These are phyloP conservation scores for Corylus heterophylla DNA, from an alignment of 306 rosid species.

Conservation along the genomic window DNA sequence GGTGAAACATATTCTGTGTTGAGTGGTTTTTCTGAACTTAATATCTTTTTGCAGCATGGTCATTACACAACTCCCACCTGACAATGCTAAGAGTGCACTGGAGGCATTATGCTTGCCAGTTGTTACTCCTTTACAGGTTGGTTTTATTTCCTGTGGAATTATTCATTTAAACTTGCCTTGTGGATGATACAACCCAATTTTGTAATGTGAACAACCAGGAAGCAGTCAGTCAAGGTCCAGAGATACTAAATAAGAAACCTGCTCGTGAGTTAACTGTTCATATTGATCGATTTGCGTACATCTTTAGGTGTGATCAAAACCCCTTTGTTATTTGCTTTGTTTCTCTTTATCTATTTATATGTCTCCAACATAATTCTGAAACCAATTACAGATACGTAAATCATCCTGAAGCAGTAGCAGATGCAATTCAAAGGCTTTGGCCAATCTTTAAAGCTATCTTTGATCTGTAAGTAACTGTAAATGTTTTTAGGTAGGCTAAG, in stretches of 20 bases:
- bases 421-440: slow-evolving; percentile 94
- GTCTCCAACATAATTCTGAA: slow-evolving; percentile 35
- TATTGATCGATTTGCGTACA: slow-evolving; percentile 94
- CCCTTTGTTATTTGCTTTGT: slow-evolving; percentile 18
- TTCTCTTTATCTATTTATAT: slow-evolving; percentile 3
- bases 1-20: slow-evolving; percentile 17
- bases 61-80: slow-evolving; percentile 89
- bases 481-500: slow-evolving; percentile 16
- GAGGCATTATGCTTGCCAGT: slow-evolving; percentile 94
- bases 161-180: slow-evolving; percentile 3
- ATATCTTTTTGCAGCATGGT: slow-evolving; percentile 63
- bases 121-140: slow-evolving; percentile 87
- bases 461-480: slow-evolving; percentile 72
- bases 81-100: slow-evolving; percentile 83
- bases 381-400: slow-evolving; percentile 71
- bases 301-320: slow-evolving; percentile 69
- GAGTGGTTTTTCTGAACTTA: slow-evolving; percentile 30
- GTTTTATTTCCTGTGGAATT: slow-evolving; percentile 28
- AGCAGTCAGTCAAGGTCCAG: slow-evolving; percentile 81
- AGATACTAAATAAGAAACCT: slow-evolving; percentile 69
- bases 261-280: slow-evolving; percentile 91
- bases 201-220: slow-evolving; percentile 61
- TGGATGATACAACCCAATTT: slow-evolving; percentile 28
- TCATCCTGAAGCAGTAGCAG: slow-evolving; percentile 97
- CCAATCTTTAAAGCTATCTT: slow-evolving; percentile 94